These are phyloP conservation scores for Trametes cubensis DNA, from an alignment of 768 basidiomycete species.

Conservation along the genomic window DNA sequence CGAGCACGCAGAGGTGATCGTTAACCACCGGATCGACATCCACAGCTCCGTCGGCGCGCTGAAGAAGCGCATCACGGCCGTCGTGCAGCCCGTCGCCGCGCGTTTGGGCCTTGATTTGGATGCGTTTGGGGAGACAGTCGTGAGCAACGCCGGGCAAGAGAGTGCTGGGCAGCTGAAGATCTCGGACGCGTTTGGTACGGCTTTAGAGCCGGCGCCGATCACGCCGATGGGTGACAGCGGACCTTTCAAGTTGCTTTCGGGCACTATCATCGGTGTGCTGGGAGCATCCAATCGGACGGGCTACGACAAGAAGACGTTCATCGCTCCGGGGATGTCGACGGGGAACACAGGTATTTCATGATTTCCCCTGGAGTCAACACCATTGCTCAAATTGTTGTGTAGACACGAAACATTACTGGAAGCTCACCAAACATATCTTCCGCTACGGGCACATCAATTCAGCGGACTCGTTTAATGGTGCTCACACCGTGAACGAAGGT, in stretches of 20 bases:
- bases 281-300: slow-evolving; percentile 27
- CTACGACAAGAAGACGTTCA: slow-evolving; percentile 28
- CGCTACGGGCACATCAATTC: slow-evolving; percentile 49
- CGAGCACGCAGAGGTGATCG: slow-evolving; percentile 66
- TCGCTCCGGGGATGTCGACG: slow-evolving; percentile 33
- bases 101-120: slow-evolving; percentile 60
- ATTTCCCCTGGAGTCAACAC: too few relatives aligned
- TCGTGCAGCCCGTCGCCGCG: slow-evolving; percentile 47
- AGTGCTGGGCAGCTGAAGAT: slow-evolving; percentile 46
- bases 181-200: slow-evolving; percentile 48
- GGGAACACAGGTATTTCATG: slow-evolving; percentile 30
- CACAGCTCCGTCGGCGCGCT: slow-evolving; percentile 34
- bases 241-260: slow-evolving; percentile 38
- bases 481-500: slow-evolving; percentile 79
- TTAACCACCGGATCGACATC: slow-evolving; percentile 66
- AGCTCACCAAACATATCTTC: slow-evolving; percentile 61
- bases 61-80: slow-evolving; percentile 35
- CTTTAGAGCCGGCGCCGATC: slow-evolving; percentile 69
- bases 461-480: slow-evolving; percentile 37
- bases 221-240: slow-evolving; percentile 44
- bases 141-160: slow-evolving; percentile 28
- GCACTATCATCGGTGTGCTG: slow-evolving; percentile 35
- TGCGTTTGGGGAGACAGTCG: slow-evolving; percentile 54
- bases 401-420: slow-evolving; percentile 54
- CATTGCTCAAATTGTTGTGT: not conserved